Evolutionary conservation across 2,329 filamentous ascomycete species (phyloP).

Genomic region (Aspergillus pseudonomiae): DNA sequence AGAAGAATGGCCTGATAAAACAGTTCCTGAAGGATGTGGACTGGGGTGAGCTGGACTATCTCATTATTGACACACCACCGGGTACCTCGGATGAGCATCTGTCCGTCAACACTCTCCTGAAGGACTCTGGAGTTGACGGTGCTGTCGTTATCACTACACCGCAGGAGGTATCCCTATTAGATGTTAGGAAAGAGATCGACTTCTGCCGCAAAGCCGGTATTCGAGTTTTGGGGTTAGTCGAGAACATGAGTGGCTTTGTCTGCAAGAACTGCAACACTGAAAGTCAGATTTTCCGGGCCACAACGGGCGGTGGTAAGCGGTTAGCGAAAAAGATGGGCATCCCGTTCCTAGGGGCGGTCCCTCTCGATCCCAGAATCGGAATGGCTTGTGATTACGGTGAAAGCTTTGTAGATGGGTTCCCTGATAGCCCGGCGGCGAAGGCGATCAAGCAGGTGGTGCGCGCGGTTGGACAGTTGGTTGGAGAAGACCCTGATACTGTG

Average conservation of each 20-base stretch:
- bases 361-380: conserved; percentile 88
- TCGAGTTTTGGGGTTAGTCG: conserved; percentile 81
- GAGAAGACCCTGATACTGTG: conserved; percentile 60
- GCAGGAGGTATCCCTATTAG: conserved; percentile 87
- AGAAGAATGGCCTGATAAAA: conserved; percentile 99
- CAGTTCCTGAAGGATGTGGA: conserved; percentile 97
- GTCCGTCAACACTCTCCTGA: conserved; percentile 87
- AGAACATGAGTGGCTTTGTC: conserved; percentile 98
- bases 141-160: conserved; percentile 93
- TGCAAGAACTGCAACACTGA: conserved; percentile 86
- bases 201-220: conserved; percentile 97
- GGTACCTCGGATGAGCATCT: conserved; percentile 96
- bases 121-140: conserved; percentile 88
- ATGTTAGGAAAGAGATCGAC: conserved; percentile 96
- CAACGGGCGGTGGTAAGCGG: conserved; percentile 80
- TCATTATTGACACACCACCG: conserved; percentile 93
- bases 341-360: conserved; percentile 85
- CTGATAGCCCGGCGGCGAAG: conserved; percentile 85
- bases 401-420: conserved; percentile 93
- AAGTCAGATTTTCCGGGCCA: conserved; percentile 84
- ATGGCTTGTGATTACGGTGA: conserved; percentile 98
- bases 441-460: conserved; percentile 81
- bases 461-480: conserved; percentile 67
- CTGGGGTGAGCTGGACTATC: conserved; percentile 92
- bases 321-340: conserved; percentile 85